Percentiles rank a stretch among this genome's conserved stretches.
These are phyloP conservation scores for Boletus rufocinnamomeus DNA, from an alignment of 768 basidiomycete species.

Conservation along the genomic window DNA sequence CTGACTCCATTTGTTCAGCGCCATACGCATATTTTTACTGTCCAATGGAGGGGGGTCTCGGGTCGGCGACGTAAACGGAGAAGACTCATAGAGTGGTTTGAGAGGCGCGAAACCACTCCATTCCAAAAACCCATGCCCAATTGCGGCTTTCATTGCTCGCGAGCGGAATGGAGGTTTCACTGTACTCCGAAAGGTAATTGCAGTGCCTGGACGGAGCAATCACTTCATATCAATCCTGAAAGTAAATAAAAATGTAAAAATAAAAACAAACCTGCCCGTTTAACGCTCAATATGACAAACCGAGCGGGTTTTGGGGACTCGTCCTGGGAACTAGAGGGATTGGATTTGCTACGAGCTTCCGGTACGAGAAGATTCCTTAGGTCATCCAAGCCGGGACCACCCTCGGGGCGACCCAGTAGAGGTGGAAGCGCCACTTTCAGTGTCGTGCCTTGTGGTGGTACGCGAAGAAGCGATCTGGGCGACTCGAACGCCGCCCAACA, in stretches of 20 bases:
- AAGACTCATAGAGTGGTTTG: conserved; percentile 31
- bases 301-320: conserved; percentile 8
- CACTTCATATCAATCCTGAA: background rate
- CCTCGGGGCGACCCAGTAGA: conserved; percentile 22
- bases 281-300: conserved; percentile 18
- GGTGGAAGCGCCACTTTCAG: conserved; percentile 36
- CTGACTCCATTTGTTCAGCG: conserved; percentile 39
- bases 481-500: conserved; percentile 50
- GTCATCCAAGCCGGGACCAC: conserved; percentile 38
- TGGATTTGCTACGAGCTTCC: conserved; percentile 4
- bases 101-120: conserved; percentile 36
- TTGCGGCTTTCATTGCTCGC: conserved; percentile 30
- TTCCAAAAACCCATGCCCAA: conserved; percentile 35
- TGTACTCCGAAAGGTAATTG: conserved; percentile 26
- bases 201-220: conserved; percentile 11
- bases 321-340: conserved; percentile 3
- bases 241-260: background rate
- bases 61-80: conserved; percentile 27
- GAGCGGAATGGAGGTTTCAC: conserved; percentile 32
- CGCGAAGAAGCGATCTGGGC: conserved; percentile 39
- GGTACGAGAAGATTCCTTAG: conserved; percentile 31
- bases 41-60: conserved; percentile 20
- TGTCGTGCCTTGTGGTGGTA: conserved; percentile 36
- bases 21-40: conserved; percentile 32
- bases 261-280: conserved; percentile 30